Evolutionary conservation across 805 yeast genomes (phyloP), one percentile per base, ranked within the genome.

Genomic region (Dipodascus albidus): DNA sequence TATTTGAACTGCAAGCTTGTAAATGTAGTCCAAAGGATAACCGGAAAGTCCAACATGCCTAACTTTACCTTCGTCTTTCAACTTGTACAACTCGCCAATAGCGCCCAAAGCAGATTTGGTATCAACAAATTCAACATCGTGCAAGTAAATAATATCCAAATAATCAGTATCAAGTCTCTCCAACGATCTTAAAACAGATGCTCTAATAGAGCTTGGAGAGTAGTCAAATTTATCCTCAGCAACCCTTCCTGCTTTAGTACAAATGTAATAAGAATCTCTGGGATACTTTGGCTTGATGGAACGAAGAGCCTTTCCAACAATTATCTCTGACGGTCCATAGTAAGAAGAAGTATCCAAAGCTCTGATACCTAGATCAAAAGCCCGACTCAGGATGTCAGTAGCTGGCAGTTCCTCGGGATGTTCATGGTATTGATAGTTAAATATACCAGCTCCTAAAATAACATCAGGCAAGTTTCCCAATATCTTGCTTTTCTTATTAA

Each of bases 301-400:
- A 22, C 67, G 65, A 58, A 90, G 69, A 0, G 89, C 91, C 15
- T 73, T 56, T 1, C 98, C 97, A 3, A 87, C 64, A 14, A 90
- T 58, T 19, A 68, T 73, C 63, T 90, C 98, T 3, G 95, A 85
- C 0, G 87, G 87, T 0, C 97, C 97, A 64, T 90, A 90, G 69
- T 87, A 89, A 2, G 97, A 96, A 0, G 96, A 86, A 0, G 97
- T 88, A 64, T 90, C 97, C 38, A 90, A 73, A 1, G 95, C 93
- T 49, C 74, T 76, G 55, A 87, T 71, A 0, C 96, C 96, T 23
- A 73, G 63, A 20, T 71, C 68, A 60, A 90, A 82, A 0, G 90
- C 93, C 14, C 66, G 61, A 50, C 70, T 64, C 20, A 90, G 59
- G 50, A 90, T 76, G 0, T 78, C 80, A 9, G 68, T 71, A 9